Evolutionary conservation across 345 rosid species (phyloP), one percentile per base, ranked within the genome.

Genomic region (Eutrema heterophyllum): DNA sequence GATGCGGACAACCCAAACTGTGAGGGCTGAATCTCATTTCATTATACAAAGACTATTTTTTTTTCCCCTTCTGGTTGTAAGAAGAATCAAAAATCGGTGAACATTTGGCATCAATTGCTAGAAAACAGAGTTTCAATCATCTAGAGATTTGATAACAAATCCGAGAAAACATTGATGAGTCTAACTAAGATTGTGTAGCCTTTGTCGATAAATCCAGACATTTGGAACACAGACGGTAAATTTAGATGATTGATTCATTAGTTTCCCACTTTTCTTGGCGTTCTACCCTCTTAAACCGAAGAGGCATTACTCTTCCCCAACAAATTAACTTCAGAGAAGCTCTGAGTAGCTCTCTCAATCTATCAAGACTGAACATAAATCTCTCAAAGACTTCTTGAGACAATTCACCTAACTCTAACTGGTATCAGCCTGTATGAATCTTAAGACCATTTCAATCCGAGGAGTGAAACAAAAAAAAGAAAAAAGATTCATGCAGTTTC

Each of bases 261-360:
- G 24, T 21, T 21, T 21, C 24, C 24, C 24, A 2, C 24, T 21
- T 21, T 21, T 21, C 24, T 21, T 21, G 24, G 24, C 24, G 24
- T 21, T 21, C 24, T 79, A 44, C 99, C 99, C 71, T 84, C 88
- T 71, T 87, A 92, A 50, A 86, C 78, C 3, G 94, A 79, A 15
- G 91, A 87, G 81, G 87, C 88, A 64, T 75, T 87, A 74, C 84
- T 84, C 86, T 82, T 90, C 49, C 93, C 92, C 81, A 92, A 70
- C 78, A 95, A 65, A 55, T 95, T 95, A 52, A 56, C 67, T 55
- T 92, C 97, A 4, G 89, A 88, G 84, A 95, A 95, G 71, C 92
- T 84, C 69, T 88, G 99, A 9, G 99, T 92, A 10, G 98, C 98
- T n/a, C 92, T 89, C 80, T 92, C 97, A 50, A 95, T n/a, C 92